Evolutionary conservation across 1,284 basidiomycete species (phyloP).

Genomic region (Trichosporon sp.): DNA sequence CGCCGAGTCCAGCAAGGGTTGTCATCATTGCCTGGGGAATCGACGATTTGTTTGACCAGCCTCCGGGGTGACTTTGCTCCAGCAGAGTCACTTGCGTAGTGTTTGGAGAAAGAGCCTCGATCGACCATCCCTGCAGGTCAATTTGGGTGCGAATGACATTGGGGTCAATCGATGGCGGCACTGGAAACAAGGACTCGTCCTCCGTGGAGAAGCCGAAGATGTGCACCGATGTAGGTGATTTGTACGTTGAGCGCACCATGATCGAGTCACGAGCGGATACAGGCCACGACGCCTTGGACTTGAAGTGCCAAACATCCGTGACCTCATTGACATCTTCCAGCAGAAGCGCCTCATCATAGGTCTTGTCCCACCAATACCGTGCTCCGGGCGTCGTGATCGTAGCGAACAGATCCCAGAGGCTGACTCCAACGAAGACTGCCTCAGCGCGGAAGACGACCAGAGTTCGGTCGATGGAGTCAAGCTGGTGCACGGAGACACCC

Average conservation of each 20-base stretch:
- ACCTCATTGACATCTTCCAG: conserved; percentile 89
- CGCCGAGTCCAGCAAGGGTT: conserved; percentile 80
- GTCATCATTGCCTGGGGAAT: conserved; percentile 88
- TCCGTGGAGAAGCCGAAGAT: conserved; percentile 94
- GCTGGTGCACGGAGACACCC: conserved; percentile 88
- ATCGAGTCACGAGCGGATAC: conserved; percentile 87
- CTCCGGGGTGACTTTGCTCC: conserved; percentile 95
- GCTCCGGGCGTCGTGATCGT: conserved; percentile 80
- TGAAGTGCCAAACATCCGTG: conserved; percentile 86
- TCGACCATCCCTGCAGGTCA: conserved; percentile 93
- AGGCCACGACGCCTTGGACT: conserved; percentile 84
- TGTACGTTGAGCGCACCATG: conserved; percentile 91
- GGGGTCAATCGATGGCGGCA: conserved; percentile 61
- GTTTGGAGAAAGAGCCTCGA: conserved; percentile 90
- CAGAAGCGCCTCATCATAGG: conserved; percentile 75
- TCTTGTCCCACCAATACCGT: conserved; percentile 81
- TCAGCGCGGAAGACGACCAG: conserved; percentile 94
- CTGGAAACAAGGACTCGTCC: conserved; percentile 77
- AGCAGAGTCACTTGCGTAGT: conserved; percentile 91
- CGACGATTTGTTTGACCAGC: conserved; percentile 92
- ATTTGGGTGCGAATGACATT: conserved; percentile 88
- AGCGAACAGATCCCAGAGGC: conserved; percentile 93
- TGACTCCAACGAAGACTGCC: conserved; percentile 93
- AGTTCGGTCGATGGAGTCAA: conserved; percentile 96
- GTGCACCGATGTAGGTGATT: conserved; percentile 90